Evolutionary conservation across 2,329 filamentous ascomycete genomes (phyloP), one percentile per base, ranked within the genome.

Genomic region (Xylaria sp.): DNA sequence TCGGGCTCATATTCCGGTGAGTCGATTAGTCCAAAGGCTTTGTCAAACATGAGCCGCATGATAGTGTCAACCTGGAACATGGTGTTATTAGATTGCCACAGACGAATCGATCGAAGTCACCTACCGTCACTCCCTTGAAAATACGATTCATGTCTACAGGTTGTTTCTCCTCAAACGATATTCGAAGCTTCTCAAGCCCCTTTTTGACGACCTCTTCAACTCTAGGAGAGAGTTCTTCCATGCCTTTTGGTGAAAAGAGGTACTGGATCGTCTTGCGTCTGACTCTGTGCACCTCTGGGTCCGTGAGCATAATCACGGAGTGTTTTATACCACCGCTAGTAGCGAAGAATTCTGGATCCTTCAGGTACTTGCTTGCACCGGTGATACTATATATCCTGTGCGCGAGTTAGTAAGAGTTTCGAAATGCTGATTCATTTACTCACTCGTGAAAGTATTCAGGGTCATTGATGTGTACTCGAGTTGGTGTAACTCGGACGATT

Each of bases 111-210:
- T 8, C 6, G 6, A 47, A 37, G 5, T 9, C 21, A 9, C 59
- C 37, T 65, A 70, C 66, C 23, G 69, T 71, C 4, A 71, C 42
- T 27, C 60, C 66, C 21, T 63, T 67, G 51, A 57, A 66, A 23
- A 71, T 57, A 16, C 69, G 63, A 25, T 69, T 63, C 48, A 71
- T 69, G 25, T 71, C 57, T 37, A 71, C 10, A 1, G 69, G 69
- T n/a, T 27, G 37, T 27, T 63, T 57, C 25, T 68, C 59, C 23
- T 70, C 69, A 25, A 54, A 65, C 6, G 60, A 35, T 10, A 50
- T 12, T 2, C 57, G 65, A 23, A 65, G 29, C 44, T 61, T 68
- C 48, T 65, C 58, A 16, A 70, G 57, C 8, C 50, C 60, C 10
- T 63, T 62, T 50, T 55, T 55, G 5, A 71, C 51, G n/a, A 69